These are phyloP conservation scores for Pythium sukuiense DNA, from an alignment of 352 stramenopile genomes.

Conservation along the genomic window DNA sequence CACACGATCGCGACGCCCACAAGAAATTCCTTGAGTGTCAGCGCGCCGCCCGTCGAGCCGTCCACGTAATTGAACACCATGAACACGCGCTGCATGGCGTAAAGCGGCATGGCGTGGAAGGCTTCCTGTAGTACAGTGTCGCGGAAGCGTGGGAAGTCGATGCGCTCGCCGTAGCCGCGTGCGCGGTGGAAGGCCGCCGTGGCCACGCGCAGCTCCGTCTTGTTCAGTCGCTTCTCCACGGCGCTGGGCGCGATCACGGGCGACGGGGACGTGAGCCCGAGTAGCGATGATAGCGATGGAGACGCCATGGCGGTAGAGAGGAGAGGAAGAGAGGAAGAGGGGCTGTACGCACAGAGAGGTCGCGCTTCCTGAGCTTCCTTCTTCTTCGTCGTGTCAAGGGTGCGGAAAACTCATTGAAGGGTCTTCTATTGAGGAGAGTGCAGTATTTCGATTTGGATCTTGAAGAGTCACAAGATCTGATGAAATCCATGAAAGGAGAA, in stretches of 20 bases:
- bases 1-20: conserved; percentile 28
- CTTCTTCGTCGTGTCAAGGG: not conserved
- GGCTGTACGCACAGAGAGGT: not conserved
- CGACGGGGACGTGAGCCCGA: conserved; percentile 21
- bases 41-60: conserved; percentile 13
- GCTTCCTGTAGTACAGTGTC: conserved; percentile 41
- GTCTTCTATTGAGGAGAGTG: not conserved
- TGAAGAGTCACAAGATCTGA: not conserved
- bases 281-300: conserved; percentile 24
- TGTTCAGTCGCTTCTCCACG: conserved; percentile 29
- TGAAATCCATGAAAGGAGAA: not conserved
- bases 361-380: conserved; percentile 4
- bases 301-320: conserved; percentile 11
- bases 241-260: conserved; percentile 30
- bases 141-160: conserved; percentile 37
- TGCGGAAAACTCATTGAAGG: not conserved
- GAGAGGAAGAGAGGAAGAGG: too few relatives aligned
- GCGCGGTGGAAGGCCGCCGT: conserved; percentile 44
- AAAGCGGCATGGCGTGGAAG: conserved; percentile 33
- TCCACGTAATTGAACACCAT: conserved; percentile 34
- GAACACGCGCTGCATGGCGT: conserved; percentile 39
- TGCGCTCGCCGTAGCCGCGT: conserved; percentile 31
- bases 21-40: conserved; percentile 44
- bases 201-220: conserved; percentile 26
- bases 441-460: not conserved